These are phyloP conservation scores for Rhizopus delemar DNA, from an alignment of 371 early-diverging fungal genomes.

Conservation along the genomic window DNA sequence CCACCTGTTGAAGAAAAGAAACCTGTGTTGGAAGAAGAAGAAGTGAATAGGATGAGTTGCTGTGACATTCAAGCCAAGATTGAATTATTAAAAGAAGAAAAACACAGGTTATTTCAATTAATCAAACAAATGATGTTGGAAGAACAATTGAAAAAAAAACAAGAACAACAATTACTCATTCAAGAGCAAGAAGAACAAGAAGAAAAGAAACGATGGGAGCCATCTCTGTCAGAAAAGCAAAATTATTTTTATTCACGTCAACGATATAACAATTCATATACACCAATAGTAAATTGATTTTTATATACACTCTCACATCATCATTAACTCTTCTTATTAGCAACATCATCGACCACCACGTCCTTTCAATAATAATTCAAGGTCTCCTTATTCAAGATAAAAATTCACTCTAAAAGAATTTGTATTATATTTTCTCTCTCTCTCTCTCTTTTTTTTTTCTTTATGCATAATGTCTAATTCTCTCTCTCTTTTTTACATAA, in stretches of 20 bases:
- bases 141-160: constrained; percentile 20
- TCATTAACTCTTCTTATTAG: constrained; percentile 1
- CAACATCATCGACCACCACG: constrained; percentile 9
- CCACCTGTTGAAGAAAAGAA: constrained; percentile 34
- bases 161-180: constrained; percentile 3
- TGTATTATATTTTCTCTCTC: not conserved
- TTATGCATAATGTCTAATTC: not conserved
- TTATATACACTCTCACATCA: not conserved
- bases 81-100: constrained; percentile 26
- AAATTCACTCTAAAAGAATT: too few relatives aligned
- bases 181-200: constrained; percentile 1
- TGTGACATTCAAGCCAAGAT: constrained; percentile 20
- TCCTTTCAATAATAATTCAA: constrained; percentile 5
- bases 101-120: constrained; percentile 29
- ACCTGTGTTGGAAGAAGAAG: not conserved
- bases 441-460: not conserved
- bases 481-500: not conserved
- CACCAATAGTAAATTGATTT: not conserved
- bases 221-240: not conserved
- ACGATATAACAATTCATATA: constrained; percentile 17
- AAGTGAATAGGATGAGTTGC: constrained; percentile 5
- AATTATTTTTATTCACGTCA: constrained; percentile 17
- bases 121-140: constrained; percentile 23
- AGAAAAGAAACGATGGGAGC: constrained; percentile 17
- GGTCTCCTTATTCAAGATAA: constrained; percentile 19